Evolutionary conservation across 257 asterid species (phyloP).

Genomic region (Euphrasia confusa): DNA sequence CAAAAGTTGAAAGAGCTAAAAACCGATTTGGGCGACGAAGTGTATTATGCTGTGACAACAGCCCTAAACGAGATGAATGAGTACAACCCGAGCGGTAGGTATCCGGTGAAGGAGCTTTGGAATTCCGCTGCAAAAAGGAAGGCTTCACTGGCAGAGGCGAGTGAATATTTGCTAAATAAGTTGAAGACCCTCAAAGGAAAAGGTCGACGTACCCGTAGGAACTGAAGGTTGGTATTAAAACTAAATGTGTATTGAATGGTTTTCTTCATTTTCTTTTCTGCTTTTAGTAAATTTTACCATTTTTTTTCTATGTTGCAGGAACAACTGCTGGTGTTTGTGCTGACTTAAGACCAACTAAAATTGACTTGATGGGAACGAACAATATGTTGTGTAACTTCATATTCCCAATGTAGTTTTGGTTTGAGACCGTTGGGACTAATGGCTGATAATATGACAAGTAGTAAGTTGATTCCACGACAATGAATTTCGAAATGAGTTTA

Average conservation of each 20-base stretch:
- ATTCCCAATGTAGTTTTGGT: background rate
- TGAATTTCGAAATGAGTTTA: too few species aligned
- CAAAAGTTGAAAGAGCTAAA: slow-evolving; percentile 44
- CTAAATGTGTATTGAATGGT: background rate
- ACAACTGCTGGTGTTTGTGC: background rate
- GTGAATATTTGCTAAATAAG: slow-evolving; percentile 35
- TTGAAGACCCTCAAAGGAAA: slow-evolving; percentile 37
- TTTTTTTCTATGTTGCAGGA: slow-evolving; percentile 15
- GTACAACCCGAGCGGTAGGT: slow-evolving; percentile 64
- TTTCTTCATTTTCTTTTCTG: slow-evolving; percentile 5
- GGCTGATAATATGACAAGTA: too few species aligned
- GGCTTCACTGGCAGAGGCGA: slow-evolving; percentile 40
- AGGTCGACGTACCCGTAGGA: slow-evolving; percentile 23
- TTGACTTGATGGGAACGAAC: background rate
- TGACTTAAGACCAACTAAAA: background rate
- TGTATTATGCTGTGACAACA: slow-evolving; percentile 30
- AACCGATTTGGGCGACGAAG: slow-evolving; percentile 37
- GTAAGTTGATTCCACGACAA: too few species aligned
- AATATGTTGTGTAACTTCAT: background rate
- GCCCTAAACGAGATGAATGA: slow-evolving; percentile 51
- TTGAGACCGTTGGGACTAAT: background rate
- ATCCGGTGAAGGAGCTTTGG: slow-evolving; percentile 55
- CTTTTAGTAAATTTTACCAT: background rate
- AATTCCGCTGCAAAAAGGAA: slow-evolving; percentile 36
- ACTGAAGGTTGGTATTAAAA: slow-evolving; percentile 22